Percentiles rank a stretch among this genome's conserved stretches.
phyloP scores from a whole-genome alignment of 805 yeast genomes.

The Candida pseudoglaebosa region DNA sequence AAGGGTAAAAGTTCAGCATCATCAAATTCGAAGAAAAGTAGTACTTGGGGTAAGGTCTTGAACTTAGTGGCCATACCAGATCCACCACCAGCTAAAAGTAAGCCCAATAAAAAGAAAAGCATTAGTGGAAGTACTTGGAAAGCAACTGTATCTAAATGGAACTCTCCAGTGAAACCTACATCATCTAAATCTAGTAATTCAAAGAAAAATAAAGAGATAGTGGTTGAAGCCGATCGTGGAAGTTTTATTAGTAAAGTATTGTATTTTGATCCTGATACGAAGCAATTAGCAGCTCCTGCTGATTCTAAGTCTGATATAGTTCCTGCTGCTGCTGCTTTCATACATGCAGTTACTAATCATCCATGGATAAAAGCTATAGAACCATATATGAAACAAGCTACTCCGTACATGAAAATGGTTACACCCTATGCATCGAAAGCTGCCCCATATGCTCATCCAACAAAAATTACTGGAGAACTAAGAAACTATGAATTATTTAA shows the following conservation, averaged over 20 bases:
- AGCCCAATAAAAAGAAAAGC: conserved; percentile 13
- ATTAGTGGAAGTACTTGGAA: conserved; percentile 12
- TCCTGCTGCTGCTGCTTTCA: background rate
- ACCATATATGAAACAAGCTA: background rate
- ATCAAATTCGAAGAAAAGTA: background rate
- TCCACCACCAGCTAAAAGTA: conserved; percentile 4
- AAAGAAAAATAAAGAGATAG: conserved; percentile 18
- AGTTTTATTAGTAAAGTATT: conserved; percentile 21
- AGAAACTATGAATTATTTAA: conserved; percentile 1
- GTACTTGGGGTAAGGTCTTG: background rate
- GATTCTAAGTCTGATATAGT: conserved; percentile 14
- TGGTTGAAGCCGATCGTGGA: conserved; percentile 24
- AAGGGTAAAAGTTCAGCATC: background rate
- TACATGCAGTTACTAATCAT: background rate
- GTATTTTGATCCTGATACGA: conserved; percentile 29
- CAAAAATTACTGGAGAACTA: background rate
- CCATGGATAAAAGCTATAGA: conserved; percentile 1
- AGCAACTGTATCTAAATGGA: conserved; percentile 28
- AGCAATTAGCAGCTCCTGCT: conserved; percentile 26
- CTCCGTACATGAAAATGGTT: conserved; percentile 1
- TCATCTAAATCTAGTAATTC: background rate
- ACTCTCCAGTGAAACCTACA: conserved; percentile 19
- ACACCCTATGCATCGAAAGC: conserved; percentile 3
- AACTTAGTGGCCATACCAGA: background rate
- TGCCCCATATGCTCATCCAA: conserved; percentile 3